Conservation (phyloP, 257 asterid species). For the Rubia yunnanensis region DNA sequence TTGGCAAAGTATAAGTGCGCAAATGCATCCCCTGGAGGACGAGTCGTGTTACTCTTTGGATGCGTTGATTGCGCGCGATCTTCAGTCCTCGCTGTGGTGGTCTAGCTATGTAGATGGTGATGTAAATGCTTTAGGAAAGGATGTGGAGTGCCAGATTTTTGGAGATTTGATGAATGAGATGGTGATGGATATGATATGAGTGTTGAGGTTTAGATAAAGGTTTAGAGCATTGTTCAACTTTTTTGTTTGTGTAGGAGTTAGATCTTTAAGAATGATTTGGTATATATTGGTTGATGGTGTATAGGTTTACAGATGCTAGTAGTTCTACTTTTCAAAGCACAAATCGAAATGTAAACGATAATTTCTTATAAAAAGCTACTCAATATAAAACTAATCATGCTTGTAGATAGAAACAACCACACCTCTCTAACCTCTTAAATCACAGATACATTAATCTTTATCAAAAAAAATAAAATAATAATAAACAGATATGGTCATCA, state of each 20-base stretch:
- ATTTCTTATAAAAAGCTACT: too few relatives aligned
- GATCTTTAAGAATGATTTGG: background rate
- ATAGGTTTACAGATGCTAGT: background rate
- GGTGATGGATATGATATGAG: conserved; percentile 27
- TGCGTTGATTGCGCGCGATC: conserved; percentile 52
- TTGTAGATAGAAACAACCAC: too few relatives aligned
- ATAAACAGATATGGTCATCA: too few relatives aligned
- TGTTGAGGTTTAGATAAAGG: background rate
- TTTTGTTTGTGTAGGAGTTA: conserved; percentile 14
- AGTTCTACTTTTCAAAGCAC: too few relatives aligned
- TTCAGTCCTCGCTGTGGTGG: conserved; percentile 64
- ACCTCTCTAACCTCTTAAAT: too few relatives aligned
- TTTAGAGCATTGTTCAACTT: background rate
- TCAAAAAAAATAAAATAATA: too few relatives aligned
- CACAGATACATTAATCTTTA: too few relatives aligned
- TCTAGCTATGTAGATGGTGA: conserved; percentile 49
- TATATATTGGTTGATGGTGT: conserved; percentile 7
- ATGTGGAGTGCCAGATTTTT: conserved; percentile 49
- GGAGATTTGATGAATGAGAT: conserved; percentile 62
- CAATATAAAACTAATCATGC: too few relatives aligned
- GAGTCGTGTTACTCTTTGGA: conserved; percentile 41
- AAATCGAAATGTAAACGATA: too few relatives aligned
- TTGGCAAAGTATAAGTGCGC: conserved; percentile 42
- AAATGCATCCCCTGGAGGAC: conserved; percentile 44
- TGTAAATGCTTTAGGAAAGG: conserved; percentile 46